Evolutionary conservation across 2,329 filamentous ascomycete genomes (phyloP).

Genomic region (Monosporascus sp.): DNA sequence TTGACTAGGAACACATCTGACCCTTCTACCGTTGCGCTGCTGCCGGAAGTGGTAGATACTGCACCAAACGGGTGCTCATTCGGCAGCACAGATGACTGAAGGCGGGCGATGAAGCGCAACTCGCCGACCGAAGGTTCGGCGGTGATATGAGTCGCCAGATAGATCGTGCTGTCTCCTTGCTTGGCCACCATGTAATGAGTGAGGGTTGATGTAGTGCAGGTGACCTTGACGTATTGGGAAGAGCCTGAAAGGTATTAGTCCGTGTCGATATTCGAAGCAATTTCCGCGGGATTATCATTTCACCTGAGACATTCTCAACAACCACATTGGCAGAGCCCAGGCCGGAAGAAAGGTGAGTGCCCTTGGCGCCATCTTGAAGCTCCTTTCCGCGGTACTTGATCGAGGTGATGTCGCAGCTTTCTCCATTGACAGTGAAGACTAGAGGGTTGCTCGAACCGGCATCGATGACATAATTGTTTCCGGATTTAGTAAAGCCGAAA

Average conservation of each 20-base stretch:
- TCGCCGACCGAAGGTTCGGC: conserved; percentile 53
- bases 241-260: conserved; percentile 3
- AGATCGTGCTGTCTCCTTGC: conserved; percentile 55
- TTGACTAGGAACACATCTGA: conserved; percentile 55
- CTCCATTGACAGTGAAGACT: conserved; percentile 45
- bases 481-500: conserved; percentile 28
- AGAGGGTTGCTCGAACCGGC: conserved; percentile 40
- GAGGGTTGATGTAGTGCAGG: conserved; percentile 53
- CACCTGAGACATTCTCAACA: conserved; percentile 30
- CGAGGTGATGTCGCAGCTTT: conserved; percentile 59
- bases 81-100: conserved; percentile 46
- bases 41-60: conserved; percentile 51
- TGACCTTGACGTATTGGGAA: conserved; percentile 53
- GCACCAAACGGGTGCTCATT: conserved; percentile 49
- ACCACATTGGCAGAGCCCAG: conserved; percentile 54
- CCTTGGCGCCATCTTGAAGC: conserved; percentile 48
- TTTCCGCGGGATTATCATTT: conserved; percentile 5
- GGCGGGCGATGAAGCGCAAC: conserved; percentile 59
- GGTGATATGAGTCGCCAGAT: conserved; percentile 59
- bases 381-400: conserved; percentile 56
- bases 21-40: conserved; percentile 50
- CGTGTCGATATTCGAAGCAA: background rate
- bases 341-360: conserved; percentile 55
- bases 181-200: conserved; percentile 61
- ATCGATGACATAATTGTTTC: conserved; percentile 34